A percentile compares a stretch with the other conserved stretches of the same genome.
These are phyloP conservation scores for Trichaptum fuscoviolaceum DNA, from an alignment of 768 basidiomycete species.

Conservation along the genomic window DNA sequence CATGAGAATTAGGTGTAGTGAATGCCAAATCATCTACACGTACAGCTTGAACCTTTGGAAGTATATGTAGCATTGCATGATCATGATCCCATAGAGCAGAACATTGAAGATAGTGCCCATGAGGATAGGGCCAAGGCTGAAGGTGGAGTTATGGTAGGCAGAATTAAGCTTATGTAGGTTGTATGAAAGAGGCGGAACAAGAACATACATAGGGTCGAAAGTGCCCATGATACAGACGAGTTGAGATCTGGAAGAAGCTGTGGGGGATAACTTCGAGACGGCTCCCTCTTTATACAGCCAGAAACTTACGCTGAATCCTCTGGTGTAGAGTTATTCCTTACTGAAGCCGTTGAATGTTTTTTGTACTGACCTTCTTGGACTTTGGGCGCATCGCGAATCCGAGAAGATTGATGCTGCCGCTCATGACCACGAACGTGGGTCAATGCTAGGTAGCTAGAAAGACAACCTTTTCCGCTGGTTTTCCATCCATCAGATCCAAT, in stretches of 20 bases:
- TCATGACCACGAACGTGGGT: background rate
- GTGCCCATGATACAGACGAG: background rate
- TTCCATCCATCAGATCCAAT: background rate
- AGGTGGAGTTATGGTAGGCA: background rate
- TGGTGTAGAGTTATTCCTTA: background rate
- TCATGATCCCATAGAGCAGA: slow-evolving; percentile 13
- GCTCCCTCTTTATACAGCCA: background rate
- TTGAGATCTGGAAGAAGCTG: background rate
- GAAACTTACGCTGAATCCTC: background rate
- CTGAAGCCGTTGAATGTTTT: background rate
- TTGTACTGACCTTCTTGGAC: background rate
- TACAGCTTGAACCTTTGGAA: slow-evolving; percentile 11
- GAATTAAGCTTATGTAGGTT: background rate
- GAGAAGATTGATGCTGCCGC: background rate
- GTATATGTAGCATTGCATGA: slow-evolving; percentile 12
- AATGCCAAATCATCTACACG: background rate
- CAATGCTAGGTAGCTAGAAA: background rate
- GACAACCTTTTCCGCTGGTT: background rate
- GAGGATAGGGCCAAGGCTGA: slow-evolving; percentile 13
- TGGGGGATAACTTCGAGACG: background rate
- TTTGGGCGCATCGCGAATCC: background rate
- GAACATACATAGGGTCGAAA: background rate
- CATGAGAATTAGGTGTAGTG: background rate
- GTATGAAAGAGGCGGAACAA: background rate
- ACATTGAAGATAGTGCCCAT: slow-evolving; percentile 13